Percentiles rank a stretch among this genome's conserved stretches.
Evolutionary conservation across 352 stramenopile species (phyloP).

Genomic region (Globisporangium heterothallicum): DNA sequence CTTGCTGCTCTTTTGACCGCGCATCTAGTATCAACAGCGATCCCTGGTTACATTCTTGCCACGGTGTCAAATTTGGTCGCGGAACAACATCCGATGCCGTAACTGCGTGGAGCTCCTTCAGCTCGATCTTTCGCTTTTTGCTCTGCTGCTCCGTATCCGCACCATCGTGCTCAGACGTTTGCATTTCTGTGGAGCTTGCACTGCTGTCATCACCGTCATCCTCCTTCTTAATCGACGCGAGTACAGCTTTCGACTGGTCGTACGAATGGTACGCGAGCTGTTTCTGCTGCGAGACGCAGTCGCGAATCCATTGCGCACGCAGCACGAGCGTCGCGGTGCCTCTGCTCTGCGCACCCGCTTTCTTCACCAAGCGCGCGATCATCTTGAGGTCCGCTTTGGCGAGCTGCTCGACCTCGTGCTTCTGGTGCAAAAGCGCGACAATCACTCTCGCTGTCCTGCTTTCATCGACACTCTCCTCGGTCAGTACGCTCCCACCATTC

Average conservation of each 20-base stretch:
- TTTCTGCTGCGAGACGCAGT: slow-evolving; percentile 30
- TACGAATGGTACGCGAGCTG: slow-evolving; percentile 20
- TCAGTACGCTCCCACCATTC: slow-evolving; percentile 30
- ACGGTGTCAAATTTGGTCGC: slow-evolving; percentile 31
- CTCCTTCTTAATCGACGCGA: background rate
- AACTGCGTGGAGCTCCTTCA: background rate
- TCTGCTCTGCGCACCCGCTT: background rate
- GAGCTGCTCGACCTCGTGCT: slow-evolving; percentile 3
- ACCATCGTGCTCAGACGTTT: too few relatives aligned
- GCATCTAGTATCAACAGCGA: slow-evolving; percentile 55
- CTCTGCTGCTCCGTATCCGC: background rate
- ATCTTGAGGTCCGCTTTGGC: slow-evolving; percentile 10
- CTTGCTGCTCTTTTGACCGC: slow-evolving; percentile 10
- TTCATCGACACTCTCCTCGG: background rate
- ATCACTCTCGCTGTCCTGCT: slow-evolving; percentile 4
- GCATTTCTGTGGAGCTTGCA: background rate
- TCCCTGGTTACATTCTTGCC: slow-evolving; percentile 28
- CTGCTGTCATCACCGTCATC: background rate
- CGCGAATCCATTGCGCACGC: slow-evolving; percentile 31
- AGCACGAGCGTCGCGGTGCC: slow-evolving; percentile 20
- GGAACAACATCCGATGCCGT: slow-evolving; percentile 1
- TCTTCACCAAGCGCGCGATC: slow-evolving; percentile 5
- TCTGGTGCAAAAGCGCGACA: slow-evolving; percentile 16
- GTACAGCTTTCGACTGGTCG: slow-evolving; percentile 8
- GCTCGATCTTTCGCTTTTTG: slow-evolving; percentile 11